phyloP scores from a whole-genome alignment of 768 basidiomycete species.

The Macrolepiota fuliginosa region DNA sequence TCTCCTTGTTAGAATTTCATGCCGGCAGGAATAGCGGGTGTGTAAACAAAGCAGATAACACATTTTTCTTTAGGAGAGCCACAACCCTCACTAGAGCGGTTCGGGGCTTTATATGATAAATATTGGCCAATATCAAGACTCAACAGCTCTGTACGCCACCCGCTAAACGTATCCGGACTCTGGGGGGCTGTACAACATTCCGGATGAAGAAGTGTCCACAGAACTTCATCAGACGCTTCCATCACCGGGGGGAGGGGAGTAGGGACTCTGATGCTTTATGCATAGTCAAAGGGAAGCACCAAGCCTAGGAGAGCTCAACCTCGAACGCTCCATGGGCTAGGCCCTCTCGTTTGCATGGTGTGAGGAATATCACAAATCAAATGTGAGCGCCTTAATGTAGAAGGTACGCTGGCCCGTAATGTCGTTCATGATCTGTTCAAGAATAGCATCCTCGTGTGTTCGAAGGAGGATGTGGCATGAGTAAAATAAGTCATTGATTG shows the following conservation, averaged over 20 bases:
- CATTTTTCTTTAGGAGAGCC: neutral
- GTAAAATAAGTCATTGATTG: neutral
- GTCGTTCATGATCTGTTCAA: too few relatives aligned
- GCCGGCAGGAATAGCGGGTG: constrained; percentile 6
- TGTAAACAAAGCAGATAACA: constrained; percentile 9
- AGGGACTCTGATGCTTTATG: neutral
- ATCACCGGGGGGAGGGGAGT: neutral
- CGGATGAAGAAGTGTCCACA: too few relatives aligned
- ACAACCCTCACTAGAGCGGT: neutral
- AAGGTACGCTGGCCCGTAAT: too few relatives aligned
- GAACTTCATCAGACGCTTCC: neutral
- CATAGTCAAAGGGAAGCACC: too few relatives aligned
- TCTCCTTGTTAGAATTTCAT: constrained; percentile 1
- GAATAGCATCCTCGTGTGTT: neutral
- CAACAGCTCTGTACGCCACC: too few relatives aligned
- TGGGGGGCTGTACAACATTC: neutral
- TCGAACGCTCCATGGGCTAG: too few relatives aligned
- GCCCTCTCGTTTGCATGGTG: too few relatives aligned
- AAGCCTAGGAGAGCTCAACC: too few relatives aligned
- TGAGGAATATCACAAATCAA: too few relatives aligned
- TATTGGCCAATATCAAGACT: too few relatives aligned
- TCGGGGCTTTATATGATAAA: neutral
- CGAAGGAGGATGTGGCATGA: neutral
- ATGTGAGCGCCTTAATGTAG: too few relatives aligned
- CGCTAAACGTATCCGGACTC: too few relatives aligned